A percentile compares a stretch with the other conserved stretches of the same genome.
Evolutionary conservation across 441 rosid species (phyloP).

Genomic region (Populus hybrid): DNA sequence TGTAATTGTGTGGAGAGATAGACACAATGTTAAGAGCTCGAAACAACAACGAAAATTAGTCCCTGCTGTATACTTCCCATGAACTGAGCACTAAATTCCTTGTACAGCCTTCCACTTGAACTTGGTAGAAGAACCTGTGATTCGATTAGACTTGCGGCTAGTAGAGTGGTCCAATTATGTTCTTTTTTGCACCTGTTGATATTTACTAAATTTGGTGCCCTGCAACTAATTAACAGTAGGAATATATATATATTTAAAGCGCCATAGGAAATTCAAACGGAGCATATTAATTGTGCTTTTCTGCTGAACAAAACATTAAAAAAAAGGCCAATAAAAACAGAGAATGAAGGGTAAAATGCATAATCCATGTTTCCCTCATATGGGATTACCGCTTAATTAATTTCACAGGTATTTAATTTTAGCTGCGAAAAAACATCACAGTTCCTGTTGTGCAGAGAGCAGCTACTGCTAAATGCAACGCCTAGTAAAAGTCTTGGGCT

Average conservation of each 20-base stretch:
- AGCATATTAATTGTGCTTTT: background rate
- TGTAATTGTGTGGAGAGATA: conserved; percentile 16
- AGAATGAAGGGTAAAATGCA: background rate
- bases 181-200: background rate
- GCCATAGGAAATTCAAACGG: background rate
- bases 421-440: background rate
- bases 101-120: conserved; percentile 36
- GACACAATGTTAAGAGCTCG: background rate
- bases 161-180: background rate
- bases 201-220: background rate
- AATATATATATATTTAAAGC: background rate
- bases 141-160: background rate
- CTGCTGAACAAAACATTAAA: background rate
- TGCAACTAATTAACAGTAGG: background rate
- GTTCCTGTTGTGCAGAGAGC: background rate
- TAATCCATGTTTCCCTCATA: background rate
- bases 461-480: background rate
- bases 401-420: background rate
- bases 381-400: background rate
- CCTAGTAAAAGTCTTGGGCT: background rate
- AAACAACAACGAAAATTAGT: background rate
- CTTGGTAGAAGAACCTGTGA: conserved; percentile 14
- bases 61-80: conserved; percentile 15
- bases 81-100: conserved; percentile 23
- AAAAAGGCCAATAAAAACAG: background rate